A percentile compares a stretch with the other conserved stretches of the same genome.
Evolutionary conservation across 2,329 filamentous ascomycete genomes (phyloP).

Genomic region (Monosporascus sp.): DNA sequence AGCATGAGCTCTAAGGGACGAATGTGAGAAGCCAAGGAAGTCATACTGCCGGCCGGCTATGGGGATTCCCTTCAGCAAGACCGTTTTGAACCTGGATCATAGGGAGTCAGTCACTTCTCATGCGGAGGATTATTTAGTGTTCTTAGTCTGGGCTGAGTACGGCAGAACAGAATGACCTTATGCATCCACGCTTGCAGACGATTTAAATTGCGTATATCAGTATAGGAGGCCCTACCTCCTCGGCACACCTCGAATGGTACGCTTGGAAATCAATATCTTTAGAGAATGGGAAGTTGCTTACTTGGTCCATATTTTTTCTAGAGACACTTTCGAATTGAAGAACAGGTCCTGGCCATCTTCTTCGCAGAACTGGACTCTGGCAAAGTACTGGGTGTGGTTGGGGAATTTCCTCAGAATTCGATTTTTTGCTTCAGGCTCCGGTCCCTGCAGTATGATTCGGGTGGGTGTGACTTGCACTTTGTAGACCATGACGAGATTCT

Average conservation of each 20-base stretch:
- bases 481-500: slow-evolving; percentile 46
- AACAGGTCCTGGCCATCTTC: slow-evolving; percentile 63
- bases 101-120: background rate
- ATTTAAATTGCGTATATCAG: too few species aligned
- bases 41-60: slow-evolving; percentile 58
- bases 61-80: slow-evolving; percentile 54
- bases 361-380: slow-evolving; percentile 68
- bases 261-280: too few species aligned
- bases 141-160: too few species aligned
- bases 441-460: slow-evolving; percentile 50
- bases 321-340: slow-evolving; percentile 46
- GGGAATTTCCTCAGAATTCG: slow-evolving; percentile 63
- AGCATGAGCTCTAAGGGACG: slow-evolving; percentile 65
- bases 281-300: background rate
- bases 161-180: too few species aligned
- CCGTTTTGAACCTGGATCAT: slow-evolving; percentile 47
- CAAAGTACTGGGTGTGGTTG: slow-evolving; percentile 54
- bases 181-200: too few species aligned
- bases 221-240: too few species aligned
- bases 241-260: too few species aligned
- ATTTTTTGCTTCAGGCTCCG: slow-evolving; percentile 63
- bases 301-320: slow-evolving; percentile 42
- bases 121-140: too few species aligned
- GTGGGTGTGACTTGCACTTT: slow-evolving; percentile 56
- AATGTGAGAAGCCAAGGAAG: slow-evolving; percentile 77